Percentiles rank a stretch among this genome's conserved stretches.
These are phyloP conservation scores for Morella rubra DNA, from an alignment of 306 rosid species.

Conservation along the genomic window DNA sequence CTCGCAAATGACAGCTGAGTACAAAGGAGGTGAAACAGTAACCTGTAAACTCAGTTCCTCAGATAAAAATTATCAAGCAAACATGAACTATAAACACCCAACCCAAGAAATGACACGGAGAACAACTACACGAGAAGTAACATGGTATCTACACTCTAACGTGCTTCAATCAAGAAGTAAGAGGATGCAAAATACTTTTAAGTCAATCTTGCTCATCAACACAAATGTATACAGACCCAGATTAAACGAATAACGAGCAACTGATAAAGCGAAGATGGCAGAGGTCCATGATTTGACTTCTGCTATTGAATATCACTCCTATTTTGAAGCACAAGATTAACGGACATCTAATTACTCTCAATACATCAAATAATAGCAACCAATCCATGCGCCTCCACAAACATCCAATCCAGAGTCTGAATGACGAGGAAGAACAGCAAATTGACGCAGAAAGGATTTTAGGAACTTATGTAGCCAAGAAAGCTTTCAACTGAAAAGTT, in stretches of 20 bases:
- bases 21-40: slow-evolving; percentile 16
- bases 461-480: neutral
- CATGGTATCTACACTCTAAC: neutral
- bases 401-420: slow-evolving; percentile 2
- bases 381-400: slow-evolving; percentile 11
- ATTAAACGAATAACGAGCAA: neutral
- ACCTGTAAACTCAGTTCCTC: slow-evolving; percentile 32
- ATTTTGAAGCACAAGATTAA: slow-evolving; percentile 1
- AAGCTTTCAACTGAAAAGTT: too few relatives aligned
- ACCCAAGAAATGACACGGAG: neutral
- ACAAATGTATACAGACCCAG: neutral
- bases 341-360: neutral
- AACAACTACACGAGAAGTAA: neutral
- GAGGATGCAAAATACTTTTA: neutral
- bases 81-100: neutral
- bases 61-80: slow-evolving; percentile 30
- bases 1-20: slow-evolving; percentile 31
- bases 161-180: neutral
- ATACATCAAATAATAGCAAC: neutral
- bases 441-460: neutral
- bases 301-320: neutral
- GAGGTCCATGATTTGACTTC: neutral
- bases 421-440: neutral
- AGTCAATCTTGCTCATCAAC: neutral
- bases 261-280: slow-evolving; percentile 17